These are phyloP conservation scores for Arthrobotrys iridis DNA, from an alignment of 2,329 filamentous ascomycete species.

Conservation along the genomic window DNA sequence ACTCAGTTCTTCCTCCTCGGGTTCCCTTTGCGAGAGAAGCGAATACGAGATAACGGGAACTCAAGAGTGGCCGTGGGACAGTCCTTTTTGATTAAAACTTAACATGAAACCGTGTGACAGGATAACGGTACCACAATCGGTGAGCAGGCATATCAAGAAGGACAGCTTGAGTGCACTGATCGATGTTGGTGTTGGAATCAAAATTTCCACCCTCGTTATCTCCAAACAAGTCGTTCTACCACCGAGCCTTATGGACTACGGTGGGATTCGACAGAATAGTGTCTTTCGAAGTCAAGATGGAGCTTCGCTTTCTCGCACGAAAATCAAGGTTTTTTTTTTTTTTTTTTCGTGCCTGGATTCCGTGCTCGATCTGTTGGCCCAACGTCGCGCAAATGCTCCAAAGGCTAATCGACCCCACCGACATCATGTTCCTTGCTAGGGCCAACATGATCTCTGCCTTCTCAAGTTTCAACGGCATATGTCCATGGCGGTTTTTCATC, in stretches of 20 bases:
- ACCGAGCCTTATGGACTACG: no score
- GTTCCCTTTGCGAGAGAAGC: background rate
- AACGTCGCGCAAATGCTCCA: background rate
- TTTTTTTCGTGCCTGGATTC: no score
- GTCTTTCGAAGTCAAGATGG: no score
- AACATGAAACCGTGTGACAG: constrained; percentile 9
- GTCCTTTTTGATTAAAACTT: background rate
- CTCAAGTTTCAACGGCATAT: background rate
- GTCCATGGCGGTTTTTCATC: background rate
- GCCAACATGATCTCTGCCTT: background rate
- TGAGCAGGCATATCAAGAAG: background rate
- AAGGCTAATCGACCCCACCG: background rate
- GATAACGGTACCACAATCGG: background rate
- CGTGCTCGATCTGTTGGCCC: constrained; percentile 13
- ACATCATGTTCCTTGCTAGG: background rate
- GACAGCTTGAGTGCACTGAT: no score
- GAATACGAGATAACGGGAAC: background rate
- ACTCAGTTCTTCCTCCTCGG: no score
- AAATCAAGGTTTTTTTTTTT: background rate
- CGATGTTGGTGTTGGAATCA: background rate
- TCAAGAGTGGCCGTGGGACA: background rate
- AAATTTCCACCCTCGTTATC: no score
- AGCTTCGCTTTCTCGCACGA: no score
- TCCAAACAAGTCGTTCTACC: no score
- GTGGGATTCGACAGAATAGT: no score